Base-by-base conservation (phyloP, 2,329 filamentous ascomycete genomes). In the Arthrobotrys entomopaga region DNA sequence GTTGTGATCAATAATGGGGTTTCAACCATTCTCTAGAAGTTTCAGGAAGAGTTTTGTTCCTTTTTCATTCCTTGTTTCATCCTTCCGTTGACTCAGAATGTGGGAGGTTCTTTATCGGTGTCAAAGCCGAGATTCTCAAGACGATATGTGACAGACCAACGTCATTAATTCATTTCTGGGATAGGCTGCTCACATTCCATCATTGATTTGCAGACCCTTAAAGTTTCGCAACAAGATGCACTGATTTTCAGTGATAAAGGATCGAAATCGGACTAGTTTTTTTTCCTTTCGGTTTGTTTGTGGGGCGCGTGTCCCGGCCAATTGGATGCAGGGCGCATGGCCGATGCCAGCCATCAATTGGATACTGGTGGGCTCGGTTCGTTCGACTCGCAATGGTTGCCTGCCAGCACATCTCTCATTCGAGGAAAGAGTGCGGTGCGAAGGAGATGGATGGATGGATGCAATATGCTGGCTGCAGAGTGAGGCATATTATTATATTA, bases 371-470 rank as follows among this genome's bases (percentile, higher is more conserved):
- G 29, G 29, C 29, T 34, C 29, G 46, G 11, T 46, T 13, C 42
- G 11, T 46, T 46, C 42, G 38, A 34, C 26, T 16, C 24, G 29
- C 46, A 24, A 22, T 50, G 48, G 50, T 29, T 66, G 40, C 48
- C 56, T 60, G 64, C 64, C 64, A 67, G 64, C 64, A 22, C 64
- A 67, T 60, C 64, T 67, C 64, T 67, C 64, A 67, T 53, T 67
- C 63, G 56, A 66, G 56, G 54, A 54, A 46, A 60, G 57, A 60
- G 57, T 22, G 46, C 29, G 29, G 29, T 34, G 29, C 10, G 29
- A 34, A 34, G 29, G 29, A 34, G 5, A 26, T 26, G 24, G 24
- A 26, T 26, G 24, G 24, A 26, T 26, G 43, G 22, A 50, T 38
- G 48, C 52, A 49, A 54, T 54, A 48, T 19, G 59, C 64, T 60